Percentiles rank a stretch among this genome's conserved stretches.
phyloP scores from a whole-genome alignment of 495 filamentous ascomycete species.

The Aspergillus mulundensis region DNA sequence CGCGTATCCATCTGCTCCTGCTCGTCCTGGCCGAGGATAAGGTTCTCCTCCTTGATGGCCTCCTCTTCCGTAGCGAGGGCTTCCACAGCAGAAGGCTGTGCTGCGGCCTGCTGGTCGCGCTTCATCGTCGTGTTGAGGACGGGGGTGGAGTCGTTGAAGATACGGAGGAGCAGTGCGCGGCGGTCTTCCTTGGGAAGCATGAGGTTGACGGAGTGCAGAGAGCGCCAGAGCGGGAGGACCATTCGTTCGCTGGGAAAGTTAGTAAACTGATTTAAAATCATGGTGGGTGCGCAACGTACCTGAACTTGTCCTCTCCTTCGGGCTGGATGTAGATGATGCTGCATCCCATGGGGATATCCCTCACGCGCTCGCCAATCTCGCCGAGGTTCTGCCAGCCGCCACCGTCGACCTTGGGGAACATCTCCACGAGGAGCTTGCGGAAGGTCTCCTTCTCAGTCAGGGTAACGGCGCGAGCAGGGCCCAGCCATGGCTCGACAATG shows the following conservation, averaged over 20 bases:
- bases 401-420: slow-evolving; percentile 80
- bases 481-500: slow-evolving; percentile 84
- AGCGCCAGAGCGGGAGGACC: slow-evolving; percentile 89
- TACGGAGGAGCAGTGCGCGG: slow-evolving; percentile 81
- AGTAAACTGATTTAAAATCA: neutral
- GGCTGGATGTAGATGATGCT: slow-evolving; percentile 82
- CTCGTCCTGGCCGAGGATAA: slow-evolving; percentile 35
- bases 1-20: slow-evolving; percentile 34
- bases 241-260: slow-evolving; percentile 58
- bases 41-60: slow-evolving; percentile 32
- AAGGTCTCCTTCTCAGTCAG: slow-evolving; percentile 74
- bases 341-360: slow-evolving; percentile 81
- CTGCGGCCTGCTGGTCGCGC: slow-evolving; percentile 24
- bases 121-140: slow-evolving; percentile 51
- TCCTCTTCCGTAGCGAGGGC: slow-evolving; percentile 36
- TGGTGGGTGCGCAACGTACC: slow-evolving; percentile 31
- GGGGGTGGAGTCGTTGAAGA: slow-evolving; percentile 81
- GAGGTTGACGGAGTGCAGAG: slow-evolving; percentile 78
- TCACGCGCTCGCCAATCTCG: slow-evolving; percentile 83
- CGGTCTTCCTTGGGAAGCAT: slow-evolving; percentile 98
- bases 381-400: slow-evolving; percentile 68
- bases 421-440: slow-evolving; percentile 75
- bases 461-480: slow-evolving; percentile 67
- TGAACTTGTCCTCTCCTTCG: slow-evolving; percentile 63
- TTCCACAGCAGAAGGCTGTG: slow-evolving; percentile 11